Evolutionary conservation across 495 filamentous ascomycete genomes (phyloP).

Genomic region (Aspergillus sparsus): DNA sequence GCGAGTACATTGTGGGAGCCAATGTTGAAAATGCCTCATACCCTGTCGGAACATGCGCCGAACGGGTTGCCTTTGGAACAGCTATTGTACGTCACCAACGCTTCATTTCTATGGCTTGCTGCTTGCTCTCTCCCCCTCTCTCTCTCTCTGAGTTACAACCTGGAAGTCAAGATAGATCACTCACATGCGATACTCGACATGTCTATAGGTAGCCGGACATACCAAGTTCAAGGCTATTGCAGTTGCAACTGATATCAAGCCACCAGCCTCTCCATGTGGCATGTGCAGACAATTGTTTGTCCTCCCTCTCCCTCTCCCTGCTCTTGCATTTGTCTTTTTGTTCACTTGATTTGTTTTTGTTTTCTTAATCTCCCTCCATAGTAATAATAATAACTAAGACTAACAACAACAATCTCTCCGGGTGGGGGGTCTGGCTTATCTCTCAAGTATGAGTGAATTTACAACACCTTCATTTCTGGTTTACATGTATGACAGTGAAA

Average conservation of each 20-base stretch:
- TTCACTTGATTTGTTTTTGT: neutral
- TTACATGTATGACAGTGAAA: constrained; percentile 87
- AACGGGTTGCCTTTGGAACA: constrained; percentile 78
- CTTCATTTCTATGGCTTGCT: neutral
- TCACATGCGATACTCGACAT: neutral
- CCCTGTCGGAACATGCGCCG: constrained; percentile 92
- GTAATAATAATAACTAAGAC: neutral
- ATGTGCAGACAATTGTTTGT: constrained; percentile 58
- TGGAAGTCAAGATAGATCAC: neutral
- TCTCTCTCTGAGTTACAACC: no score
- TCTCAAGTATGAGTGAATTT: constrained; percentile 74
- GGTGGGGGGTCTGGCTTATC: neutral
- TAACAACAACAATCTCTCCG: neutral
- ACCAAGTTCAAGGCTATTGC: constrained; percentile 77
- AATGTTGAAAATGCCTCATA: constrained; percentile 96
- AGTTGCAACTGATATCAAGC: constrained; percentile 77
- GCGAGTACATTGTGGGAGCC: constrained; percentile 68
- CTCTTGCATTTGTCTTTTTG: neutral
- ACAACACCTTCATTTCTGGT: constrained; percentile 66
- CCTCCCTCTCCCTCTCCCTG: neutral
- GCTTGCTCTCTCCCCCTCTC: neutral
- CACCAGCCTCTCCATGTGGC: constrained; percentile 72
- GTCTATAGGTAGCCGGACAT: constrained; percentile 58
- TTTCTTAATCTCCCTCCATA: neutral
- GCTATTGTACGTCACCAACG: constrained; percentile 59